phyloP scores from a whole-genome alignment of 1,139 yeast genomes.

The Candida sp. region DNA sequence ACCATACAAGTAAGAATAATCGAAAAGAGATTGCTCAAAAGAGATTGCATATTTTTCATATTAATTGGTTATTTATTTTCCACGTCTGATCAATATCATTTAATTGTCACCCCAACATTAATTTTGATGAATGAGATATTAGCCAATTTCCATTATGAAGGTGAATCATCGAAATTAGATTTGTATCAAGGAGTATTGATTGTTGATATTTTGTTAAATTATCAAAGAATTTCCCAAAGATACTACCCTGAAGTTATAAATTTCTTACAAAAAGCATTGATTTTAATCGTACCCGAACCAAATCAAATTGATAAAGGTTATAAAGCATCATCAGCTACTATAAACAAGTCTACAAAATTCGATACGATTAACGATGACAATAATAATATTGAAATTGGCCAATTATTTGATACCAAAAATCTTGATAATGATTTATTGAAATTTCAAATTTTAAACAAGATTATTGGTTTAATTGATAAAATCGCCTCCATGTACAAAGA shows the following conservation, averaged over 20 bases:
- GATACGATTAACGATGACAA: slow-evolving; percentile 2
- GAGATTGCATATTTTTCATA: slow-evolving; percentile 66
- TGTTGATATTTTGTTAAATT: slow-evolving; percentile 61
- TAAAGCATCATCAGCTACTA: slow-evolving; percentile 14
- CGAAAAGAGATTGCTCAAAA: slow-evolving; percentile 25
- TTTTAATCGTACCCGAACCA: slow-evolving; percentile 45
- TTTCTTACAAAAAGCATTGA: slow-evolving; percentile 54
- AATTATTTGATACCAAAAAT: slow-evolving; percentile 12
- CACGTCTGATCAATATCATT: slow-evolving; percentile 93
- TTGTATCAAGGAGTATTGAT: slow-evolving; percentile 51
- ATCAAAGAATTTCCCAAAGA: slow-evolving; percentile 79
- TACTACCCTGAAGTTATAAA: slow-evolving; percentile 74
- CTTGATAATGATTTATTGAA: slow-evolving; percentile 14
- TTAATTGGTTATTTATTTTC: slow-evolving; percentile 79
- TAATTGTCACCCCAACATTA: slow-evolving; percentile 81
- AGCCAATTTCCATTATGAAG: slow-evolving; percentile 24
- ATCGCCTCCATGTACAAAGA: slow-evolving; percentile 57
- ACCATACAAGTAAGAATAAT: slow-evolving; percentile 48
- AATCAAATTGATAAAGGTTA: slow-evolving; percentile 4
- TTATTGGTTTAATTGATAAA: slow-evolving; percentile 25
- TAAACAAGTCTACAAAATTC: slow-evolving; percentile 15
- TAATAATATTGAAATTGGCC: slow-evolving; percentile 13
- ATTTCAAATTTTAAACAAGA: slow-evolving; percentile 26
- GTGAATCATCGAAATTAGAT: slow-evolving; percentile 44
- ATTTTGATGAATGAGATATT: slow-evolving; percentile 72